Evolutionary conservation across 306 rosid species (phyloP).

Genomic region (Vigna unguiculata): DNA sequence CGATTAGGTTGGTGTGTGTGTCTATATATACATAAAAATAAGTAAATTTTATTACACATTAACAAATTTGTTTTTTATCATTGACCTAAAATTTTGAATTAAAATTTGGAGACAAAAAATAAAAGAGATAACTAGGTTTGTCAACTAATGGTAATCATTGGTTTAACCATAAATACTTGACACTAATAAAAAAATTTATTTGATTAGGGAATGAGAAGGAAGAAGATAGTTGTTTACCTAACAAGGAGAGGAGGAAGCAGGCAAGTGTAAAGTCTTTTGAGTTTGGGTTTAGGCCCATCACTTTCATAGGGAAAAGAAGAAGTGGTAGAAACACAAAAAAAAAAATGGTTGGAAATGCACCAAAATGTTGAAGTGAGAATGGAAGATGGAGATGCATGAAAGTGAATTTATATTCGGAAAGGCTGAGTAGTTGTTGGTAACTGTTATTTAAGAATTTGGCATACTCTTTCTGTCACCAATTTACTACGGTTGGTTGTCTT

Average conservation of each 20-base stretch:
- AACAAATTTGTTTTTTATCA: no score
- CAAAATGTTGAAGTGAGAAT: slow-evolving; percentile 8
- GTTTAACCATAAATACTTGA: no score
- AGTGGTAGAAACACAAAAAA: no score
- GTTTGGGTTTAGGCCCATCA: slow-evolving; percentile 43
- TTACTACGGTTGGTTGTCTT: slow-evolving; percentile 48
- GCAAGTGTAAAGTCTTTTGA: slow-evolving; percentile 41
- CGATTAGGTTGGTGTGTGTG: no score
- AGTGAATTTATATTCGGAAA: slow-evolving; percentile 35
- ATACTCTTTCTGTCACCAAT: slow-evolving; percentile 54
- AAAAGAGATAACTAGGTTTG: no score
- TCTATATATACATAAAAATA: no score
- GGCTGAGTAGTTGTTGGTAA: background rate
- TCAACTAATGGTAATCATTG: no score
- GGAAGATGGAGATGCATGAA: background rate
- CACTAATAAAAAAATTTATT: no score
- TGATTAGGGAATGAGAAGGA: background rate
- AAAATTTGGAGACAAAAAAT: no score
- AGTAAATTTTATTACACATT: no score
- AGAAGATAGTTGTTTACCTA: slow-evolving; percentile 46
- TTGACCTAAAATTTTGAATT: no score
- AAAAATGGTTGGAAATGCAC: background rate
- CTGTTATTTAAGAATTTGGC: background rate
- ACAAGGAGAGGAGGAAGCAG: slow-evolving; percentile 34
- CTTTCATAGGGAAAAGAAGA: background rate